Evolutionary conservation across 2,329 filamentous ascomycete genomes (phyloP), one percentile per base, ranked within the genome.

Genomic region (Curvularia eragrostidis): DNA sequence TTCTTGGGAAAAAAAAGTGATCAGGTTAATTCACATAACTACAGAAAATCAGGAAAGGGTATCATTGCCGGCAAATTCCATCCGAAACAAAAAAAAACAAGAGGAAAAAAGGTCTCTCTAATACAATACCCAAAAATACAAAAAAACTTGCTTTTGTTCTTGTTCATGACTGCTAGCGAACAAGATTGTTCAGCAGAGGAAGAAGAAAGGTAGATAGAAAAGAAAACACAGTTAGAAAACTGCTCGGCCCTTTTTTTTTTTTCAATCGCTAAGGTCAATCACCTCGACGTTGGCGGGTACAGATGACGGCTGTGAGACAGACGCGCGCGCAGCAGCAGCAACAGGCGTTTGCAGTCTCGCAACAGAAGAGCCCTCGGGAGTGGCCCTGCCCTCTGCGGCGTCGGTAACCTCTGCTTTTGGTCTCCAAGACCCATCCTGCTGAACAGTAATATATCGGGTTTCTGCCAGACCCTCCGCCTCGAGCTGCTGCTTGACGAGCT

Each of bases 381-480:
- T 52, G 9, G 49, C 58, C 3, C 50, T 50, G 18, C 60, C 52
- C 23, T 62, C 57, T 26, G 50, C 41, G n/a, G n/a, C n/a, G n/a
- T n/a, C n/a, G n/a, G n/a, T n/a, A 1, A 51, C 52, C 30, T 63
- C 57, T 15, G 43, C 63, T 61, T 83, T 85, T 3, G 84, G 76
- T 48, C 79, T 80, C 91, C 91, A 95, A 1, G 75, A 80, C 0
- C 90, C 90, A 72, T 91, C 84, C 1, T 82, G 77, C 18, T 84
- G 79, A 1, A 93, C 83, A 5, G 85, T 75, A 52, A 94, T 89
- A 1, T 86, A 83, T 63, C 86, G 86, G 0, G 81, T 82, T 21
- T 81, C 75, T 28, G 87, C 70, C 36, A 81, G 77, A 18, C 82
- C 78, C 24, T 80, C 76, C 10, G 73, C 65, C 41, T 80, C 79